Evolutionary conservation across 2,329 filamentous ascomycete species (phyloP), one percentile per base, ranked within the genome.

Genomic region (Leptographium procerum): DNA sequence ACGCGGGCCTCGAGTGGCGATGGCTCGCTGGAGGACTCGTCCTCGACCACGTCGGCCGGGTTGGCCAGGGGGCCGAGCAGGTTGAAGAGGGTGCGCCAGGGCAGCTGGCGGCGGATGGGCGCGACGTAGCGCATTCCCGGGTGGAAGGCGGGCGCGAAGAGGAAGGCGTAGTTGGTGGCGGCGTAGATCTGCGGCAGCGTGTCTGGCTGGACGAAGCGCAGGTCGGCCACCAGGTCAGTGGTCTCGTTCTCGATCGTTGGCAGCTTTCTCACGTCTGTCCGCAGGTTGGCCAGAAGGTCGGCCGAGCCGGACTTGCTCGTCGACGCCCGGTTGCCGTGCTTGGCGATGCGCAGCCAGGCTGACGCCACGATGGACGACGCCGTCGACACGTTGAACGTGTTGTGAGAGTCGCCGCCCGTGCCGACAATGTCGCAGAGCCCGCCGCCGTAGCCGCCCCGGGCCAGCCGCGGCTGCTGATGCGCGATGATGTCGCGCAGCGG

Each of bases 311-410:
- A 97, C 68, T 94, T 91, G 57, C 91, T 96, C 3, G 94, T 97
- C 57, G 91, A 94, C 48, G 94, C 91, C 64, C 88, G 86, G 77
- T 99, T 99, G 63, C 94, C 94, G 74, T 99, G 94, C 75, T 99
- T 99, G 64, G 88, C 89, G 59, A 96, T 80, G 66, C 95, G 80
- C 40, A 99, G 81, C 31, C 95, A 77, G 5, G 91, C 85, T 7
- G 91, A 95, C 52, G 89, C 90, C 54, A 99, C 64, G 68, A 99
- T 96, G 22, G 91, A 96, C 2, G 94, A 84, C 8, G 94, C 96
- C 5, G 94, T 99, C 65, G 88, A 94, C 70, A 99, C 92, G 72
- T 99, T 99, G 83, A 96, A 99, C 36, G 94, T 99, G 72, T 95
- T 90, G 78, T 97, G 91, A 24, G 88, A 87, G 75, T 99, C 94